Evolutionary conservation across 164 flowering plant genomes (phyloP).

Genomic region (Kalanchoe fedtschenkoi): DNA sequence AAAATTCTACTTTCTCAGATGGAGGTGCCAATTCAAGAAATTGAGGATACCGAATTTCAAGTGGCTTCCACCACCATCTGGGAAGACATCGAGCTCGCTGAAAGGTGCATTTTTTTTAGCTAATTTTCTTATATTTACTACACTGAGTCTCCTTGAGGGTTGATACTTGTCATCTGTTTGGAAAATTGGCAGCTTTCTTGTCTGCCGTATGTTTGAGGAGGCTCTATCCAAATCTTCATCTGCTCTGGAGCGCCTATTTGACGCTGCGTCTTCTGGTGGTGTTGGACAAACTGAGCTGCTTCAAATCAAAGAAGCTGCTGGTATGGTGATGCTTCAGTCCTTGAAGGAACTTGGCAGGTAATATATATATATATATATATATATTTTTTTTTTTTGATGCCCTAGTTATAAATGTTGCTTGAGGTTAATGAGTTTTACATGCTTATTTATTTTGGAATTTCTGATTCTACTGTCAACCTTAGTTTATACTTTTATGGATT

Average conservation of each 20-base stretch:
- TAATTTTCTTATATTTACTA: too few species aligned
- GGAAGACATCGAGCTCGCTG: conserved; percentile 1
- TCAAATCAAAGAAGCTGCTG: conserved; percentile 79
- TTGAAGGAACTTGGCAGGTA: conserved; percentile 61
- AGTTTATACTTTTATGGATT: not conserved
- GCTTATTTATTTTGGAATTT: not conserved
- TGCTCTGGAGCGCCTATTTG: conserved; percentile 24
- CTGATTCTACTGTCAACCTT: not conserved
- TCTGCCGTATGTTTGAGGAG: conserved; percentile 62
- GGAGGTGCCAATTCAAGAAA: not conserved
- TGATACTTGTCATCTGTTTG: not conserved
- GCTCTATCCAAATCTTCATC: conserved; percentile 47
- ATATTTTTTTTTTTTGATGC: not conserved
- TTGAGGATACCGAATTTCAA: not conserved
- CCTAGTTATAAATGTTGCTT: not conserved
- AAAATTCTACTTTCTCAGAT: too few species aligned
- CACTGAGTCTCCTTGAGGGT: too few species aligned
- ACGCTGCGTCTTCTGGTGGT: conserved; percentile 3
- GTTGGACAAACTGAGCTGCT: conserved; percentile 17
- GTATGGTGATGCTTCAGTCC: conserved; percentile 80
- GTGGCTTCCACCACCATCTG: not conserved
- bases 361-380: not conserved
- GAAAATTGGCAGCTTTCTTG: conserved; percentile 50
- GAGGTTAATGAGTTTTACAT: not conserved
- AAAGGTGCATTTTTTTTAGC: not conserved